A percentile compares a stretch with the other conserved stretches of the same genome.
phyloP scores from a whole-genome alignment of 1,139 yeast genomes.

The Pichia sp. region DNA sequence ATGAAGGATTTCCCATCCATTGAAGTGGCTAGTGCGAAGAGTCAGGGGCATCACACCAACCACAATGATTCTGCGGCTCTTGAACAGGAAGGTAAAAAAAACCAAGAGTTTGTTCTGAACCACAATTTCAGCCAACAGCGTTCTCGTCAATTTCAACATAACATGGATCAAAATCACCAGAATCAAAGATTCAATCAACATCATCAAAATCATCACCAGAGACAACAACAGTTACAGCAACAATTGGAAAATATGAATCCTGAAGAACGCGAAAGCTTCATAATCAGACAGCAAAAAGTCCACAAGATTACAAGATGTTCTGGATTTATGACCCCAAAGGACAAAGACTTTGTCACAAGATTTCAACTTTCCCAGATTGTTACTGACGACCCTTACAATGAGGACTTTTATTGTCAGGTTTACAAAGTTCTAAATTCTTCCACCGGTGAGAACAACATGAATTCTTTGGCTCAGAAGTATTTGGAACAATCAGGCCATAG shows the following conservation, averaged over 20 bases:
- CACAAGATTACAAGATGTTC: slow-evolving; percentile 76
- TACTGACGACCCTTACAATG: slow-evolving; percentile 95
- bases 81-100: not conserved
- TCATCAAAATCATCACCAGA: slow-evolving; percentile 23
- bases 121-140: slow-evolving; percentile 14
- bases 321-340: slow-evolving; percentile 95
- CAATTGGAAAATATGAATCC: slow-evolving; percentile 39
- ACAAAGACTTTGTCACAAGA: slow-evolving; percentile 90
- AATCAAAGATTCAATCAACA: slow-evolving; percentile 18
- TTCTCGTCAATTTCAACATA: slow-evolving; percentile 16
- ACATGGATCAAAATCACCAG: slow-evolving; percentile 16
- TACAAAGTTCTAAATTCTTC: slow-evolving; percentile 69
- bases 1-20: slow-evolving; percentile 19
- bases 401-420: slow-evolving; percentile 94
- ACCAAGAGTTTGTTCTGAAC: slow-evolving; percentile 11
- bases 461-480: slow-evolving; percentile 89
- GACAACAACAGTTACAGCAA: slow-evolving; percentile 29
- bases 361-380: slow-evolving; percentile 94
- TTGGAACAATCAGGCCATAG: slow-evolving; percentile 91
- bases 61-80: slow-evolving; percentile 17
- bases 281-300: slow-evolving; percentile 74
- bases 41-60: slow-evolving; percentile 13
- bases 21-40: slow-evolving; percentile 19
- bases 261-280: slow-evolving; percentile 53
- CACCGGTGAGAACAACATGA: slow-evolving; percentile 35